These are phyloP conservation scores for Candida coleopterorum DNA, from an alignment of 805 yeast genomes.

Conservation along the genomic window DNA sequence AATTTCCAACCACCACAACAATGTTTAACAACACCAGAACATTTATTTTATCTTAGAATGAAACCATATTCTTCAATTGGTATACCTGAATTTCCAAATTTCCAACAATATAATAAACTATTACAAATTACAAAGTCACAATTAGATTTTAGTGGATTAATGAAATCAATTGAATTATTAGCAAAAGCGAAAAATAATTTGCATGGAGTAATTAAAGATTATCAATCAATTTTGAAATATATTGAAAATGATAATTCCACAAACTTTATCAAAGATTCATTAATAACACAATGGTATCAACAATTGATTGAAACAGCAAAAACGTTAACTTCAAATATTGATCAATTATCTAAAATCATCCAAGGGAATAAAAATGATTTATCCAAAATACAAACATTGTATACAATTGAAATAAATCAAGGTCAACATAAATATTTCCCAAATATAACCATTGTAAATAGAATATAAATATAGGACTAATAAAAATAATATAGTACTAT, in stretches of 20 bases:
- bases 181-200: slow-evolving; percentile 3
- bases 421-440: slow-evolving; percentile 26
- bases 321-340: slow-evolving; percentile 10
- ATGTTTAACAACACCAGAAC: slow-evolving; percentile 19
- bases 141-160: slow-evolving; percentile 2
- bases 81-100: slow-evolving; percentile 61
- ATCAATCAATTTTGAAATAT: slow-evolving; percentile 1
- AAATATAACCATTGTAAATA: slow-evolving; percentile 10
- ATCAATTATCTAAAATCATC: slow-evolving; percentile 1
- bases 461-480: neutral
- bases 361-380: slow-evolving; percentile 7
- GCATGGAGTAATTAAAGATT: neutral
- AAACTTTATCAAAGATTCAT: slow-evolving; percentile 3
- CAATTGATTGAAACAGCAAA: slow-evolving; percentile 14
- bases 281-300: slow-evolving; percentile 15
- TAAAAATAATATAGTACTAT: too few relatives aligned
- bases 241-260: slow-evolving; percentile 5
- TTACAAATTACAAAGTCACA: slow-evolving; percentile 4
- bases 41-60: slow-evolving; percentile 48
- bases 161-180: slow-evolving; percentile 8
- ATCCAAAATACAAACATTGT: slow-evolving; percentile 4
- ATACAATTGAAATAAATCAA: slow-evolving; percentile 8
- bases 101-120: slow-evolving; percentile 25
- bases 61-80: slow-evolving; percentile 80
- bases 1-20: slow-evolving; percentile 21